phyloP scores from a whole-genome alignment of 2,329 filamentous ascomycete species.

The Microascus cirrosus region DNA sequence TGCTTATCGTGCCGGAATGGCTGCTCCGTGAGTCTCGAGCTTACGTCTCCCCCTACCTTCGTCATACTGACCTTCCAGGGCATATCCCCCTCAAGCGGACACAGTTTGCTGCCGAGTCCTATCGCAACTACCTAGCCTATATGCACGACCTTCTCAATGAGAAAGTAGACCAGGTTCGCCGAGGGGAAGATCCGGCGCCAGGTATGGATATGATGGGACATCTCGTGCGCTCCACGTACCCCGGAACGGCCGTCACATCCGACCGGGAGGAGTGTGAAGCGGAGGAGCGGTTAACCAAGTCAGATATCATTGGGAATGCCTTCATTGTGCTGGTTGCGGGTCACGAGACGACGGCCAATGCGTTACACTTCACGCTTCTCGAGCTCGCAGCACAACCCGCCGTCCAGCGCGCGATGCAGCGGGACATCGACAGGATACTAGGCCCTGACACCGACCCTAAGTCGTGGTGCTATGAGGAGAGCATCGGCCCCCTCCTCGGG shows the following conservation, averaged over 20 bases:
- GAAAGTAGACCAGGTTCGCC: constrained; percentile 35
- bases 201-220: constrained; percentile 43
- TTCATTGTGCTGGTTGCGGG: constrained; percentile 61
- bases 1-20: constrained; percentile 49
- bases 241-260: constrained; percentile 8
- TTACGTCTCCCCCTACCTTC: not conserved
- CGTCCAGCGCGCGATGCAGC: constrained; percentile 55
- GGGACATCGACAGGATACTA: constrained; percentile 57
- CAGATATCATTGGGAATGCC: constrained; percentile 63
- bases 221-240: constrained; percentile 31
- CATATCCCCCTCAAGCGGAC: constrained; percentile 38
- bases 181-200: constrained; percentile 24
- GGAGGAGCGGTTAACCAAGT: constrained; percentile 34
- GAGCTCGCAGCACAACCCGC: constrained; percentile 54
- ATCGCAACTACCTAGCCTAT: constrained; percentile 55
- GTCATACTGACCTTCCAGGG: constrained; percentile 13
- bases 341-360: constrained; percentile 71
- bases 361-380: constrained; percentile 59
- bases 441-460: constrained; percentile 38
- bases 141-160: constrained; percentile 57
- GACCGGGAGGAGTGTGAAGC: not conserved
- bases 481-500: constrained; percentile 53
- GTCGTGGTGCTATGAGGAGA: constrained; percentile 60
- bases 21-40: constrained; percentile 33
- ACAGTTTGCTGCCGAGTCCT: constrained; percentile 39